Evolutionary conservation across 768 basidiomycete genomes (phyloP).

Genomic region (Goffeauzyma gilvescens): DNA sequence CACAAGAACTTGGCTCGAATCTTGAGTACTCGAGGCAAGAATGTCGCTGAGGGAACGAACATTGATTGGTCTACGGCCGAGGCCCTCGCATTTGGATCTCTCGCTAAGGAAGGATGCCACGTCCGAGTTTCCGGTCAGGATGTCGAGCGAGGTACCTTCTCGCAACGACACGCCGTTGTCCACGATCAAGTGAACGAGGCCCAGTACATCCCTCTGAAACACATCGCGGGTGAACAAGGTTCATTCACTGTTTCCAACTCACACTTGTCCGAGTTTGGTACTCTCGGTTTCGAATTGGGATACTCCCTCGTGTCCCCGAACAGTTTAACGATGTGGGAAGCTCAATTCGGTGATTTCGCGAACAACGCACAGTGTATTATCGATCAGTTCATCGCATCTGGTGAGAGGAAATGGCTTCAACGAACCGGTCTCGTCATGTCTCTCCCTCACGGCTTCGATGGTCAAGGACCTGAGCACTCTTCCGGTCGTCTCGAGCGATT

Average conservation of each 20-base stretch:
- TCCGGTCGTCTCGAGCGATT: constrained; percentile 88
- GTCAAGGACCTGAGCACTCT: constrained; percentile 95
- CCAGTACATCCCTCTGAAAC: constrained; percentile 74
- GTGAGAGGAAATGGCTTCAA: constrained; percentile 95
- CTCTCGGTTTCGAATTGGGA: constrained; percentile 90
- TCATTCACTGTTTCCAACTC: constrained; percentile 91
- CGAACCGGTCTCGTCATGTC: constrained; percentile 73
- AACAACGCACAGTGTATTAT: constrained; percentile 97
- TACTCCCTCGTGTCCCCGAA: constrained; percentile 95
- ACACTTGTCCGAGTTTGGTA: constrained; percentile 81
- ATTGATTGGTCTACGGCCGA: constrained; percentile 99
- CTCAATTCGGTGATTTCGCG: constrained; percentile 90
- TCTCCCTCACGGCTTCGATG: constrained; percentile 90
- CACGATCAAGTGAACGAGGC: constrained; percentile 87
- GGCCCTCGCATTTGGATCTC: constrained; percentile 83
- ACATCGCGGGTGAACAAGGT: constrained; percentile 74
- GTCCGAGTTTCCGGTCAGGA: constrained; percentile 94
- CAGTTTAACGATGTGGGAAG: constrained; percentile 88
- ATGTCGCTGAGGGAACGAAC: constrained; percentile 69
- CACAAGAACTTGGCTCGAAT: constrained; percentile 92
- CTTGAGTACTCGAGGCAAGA: constrained; percentile 66
- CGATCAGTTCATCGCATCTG: constrained; percentile 94
- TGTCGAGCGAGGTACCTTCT: constrained; percentile 97
- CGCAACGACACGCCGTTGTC: constrained; percentile 88
- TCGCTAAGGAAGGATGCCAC: constrained; percentile 80